Conservation (phyloP, 1,284 basidiomycete species). For the Somion occarium region DNA sequence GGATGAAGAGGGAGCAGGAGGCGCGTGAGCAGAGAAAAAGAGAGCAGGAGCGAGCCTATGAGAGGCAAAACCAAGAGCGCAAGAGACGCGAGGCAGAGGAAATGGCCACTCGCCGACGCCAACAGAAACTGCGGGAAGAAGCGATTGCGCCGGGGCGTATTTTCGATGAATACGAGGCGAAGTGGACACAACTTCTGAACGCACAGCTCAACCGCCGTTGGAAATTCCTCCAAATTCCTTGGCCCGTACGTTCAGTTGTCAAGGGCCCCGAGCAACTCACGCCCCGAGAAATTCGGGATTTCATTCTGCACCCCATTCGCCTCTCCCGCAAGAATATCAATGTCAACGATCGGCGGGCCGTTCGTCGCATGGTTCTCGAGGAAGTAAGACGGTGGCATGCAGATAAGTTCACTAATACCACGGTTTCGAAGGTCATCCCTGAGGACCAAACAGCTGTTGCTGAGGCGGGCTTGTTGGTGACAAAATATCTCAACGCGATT, state of each 20-base stretch:
- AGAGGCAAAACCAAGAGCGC: too few relatives aligned
- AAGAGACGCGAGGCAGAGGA: too few relatives aligned
- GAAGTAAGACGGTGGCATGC: conserved; percentile 51
- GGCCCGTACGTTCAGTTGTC: conserved; percentile 34
- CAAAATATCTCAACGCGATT: not conserved
- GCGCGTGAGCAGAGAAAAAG: too few relatives aligned
- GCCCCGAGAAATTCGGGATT: conserved; percentile 26
- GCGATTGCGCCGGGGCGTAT: too few relatives aligned
- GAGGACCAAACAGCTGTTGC: not conserved
- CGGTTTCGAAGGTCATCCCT: not conserved
- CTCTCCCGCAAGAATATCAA: too few relatives aligned
- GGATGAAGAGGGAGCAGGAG: too few relatives aligned
- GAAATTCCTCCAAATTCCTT: conserved; percentile 33
- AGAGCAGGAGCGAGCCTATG: too few relatives aligned
- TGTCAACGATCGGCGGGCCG: conserved; percentile 28
- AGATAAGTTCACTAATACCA: conserved; percentile 38
- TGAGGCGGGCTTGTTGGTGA: conserved; percentile 1
- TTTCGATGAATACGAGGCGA: not conserved
- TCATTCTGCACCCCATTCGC: conserved; percentile 32
- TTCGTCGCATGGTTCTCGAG: conserved; percentile 31
- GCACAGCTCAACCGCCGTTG: not conserved
- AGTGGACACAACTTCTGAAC: not conserved
- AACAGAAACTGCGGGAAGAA: too few relatives aligned
- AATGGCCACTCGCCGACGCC: too few relatives aligned
- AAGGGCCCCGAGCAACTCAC: conserved; percentile 23